Conservation (phyloP, 2,329 filamentous ascomycete genomes). For the Bimuria novae-zelandiae region DNA sequence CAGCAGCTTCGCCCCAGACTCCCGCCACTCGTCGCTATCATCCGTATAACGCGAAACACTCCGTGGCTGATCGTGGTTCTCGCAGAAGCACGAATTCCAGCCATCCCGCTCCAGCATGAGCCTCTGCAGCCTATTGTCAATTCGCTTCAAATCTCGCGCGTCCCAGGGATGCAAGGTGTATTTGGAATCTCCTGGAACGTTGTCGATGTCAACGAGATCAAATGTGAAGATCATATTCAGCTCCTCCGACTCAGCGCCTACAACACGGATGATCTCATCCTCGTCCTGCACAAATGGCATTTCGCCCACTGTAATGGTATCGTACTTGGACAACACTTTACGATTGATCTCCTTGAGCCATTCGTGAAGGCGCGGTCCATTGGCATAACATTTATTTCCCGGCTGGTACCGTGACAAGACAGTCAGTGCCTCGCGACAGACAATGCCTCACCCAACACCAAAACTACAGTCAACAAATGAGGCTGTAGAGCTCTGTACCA, state of each 20-base stretch:
- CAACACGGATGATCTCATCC: slow-evolving; percentile 53
- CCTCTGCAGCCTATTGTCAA: slow-evolving; percentile 41
- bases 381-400: slow-evolving; percentile 61
- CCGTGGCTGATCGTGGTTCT: slow-evolving; percentile 60
- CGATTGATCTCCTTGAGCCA: slow-evolving; percentile 68
- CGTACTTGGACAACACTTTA: slow-evolving; percentile 62
- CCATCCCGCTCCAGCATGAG: slow-evolving; percentile 46
- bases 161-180: slow-evolving; percentile 41
- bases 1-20: slow-evolving; percentile 54
- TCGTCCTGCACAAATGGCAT: slow-evolving; percentile 60
- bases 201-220: slow-evolving; percentile 48
- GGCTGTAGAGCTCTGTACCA: too few species aligned
- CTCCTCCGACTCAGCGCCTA: slow-evolving; percentile 53
- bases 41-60: slow-evolving; percentile 55
- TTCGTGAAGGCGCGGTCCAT: slow-evolving; percentile 72
- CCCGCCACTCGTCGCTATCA: slow-evolving; percentile 53
- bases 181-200: slow-evolving; percentile 44
- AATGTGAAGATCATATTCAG: slow-evolving; percentile 71
- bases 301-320: slow-evolving; percentile 68
- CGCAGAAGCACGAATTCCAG: slow-evolving; percentile 57
- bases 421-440: too few species aligned
- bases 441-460: too few species aligned
- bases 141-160: slow-evolving; percentile 38
- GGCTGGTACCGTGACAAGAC: too few species aligned
- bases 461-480: too few species aligned